Conservation (phyloP, 305 asterid species). For the Solanum aculeatissimum region DNA sequence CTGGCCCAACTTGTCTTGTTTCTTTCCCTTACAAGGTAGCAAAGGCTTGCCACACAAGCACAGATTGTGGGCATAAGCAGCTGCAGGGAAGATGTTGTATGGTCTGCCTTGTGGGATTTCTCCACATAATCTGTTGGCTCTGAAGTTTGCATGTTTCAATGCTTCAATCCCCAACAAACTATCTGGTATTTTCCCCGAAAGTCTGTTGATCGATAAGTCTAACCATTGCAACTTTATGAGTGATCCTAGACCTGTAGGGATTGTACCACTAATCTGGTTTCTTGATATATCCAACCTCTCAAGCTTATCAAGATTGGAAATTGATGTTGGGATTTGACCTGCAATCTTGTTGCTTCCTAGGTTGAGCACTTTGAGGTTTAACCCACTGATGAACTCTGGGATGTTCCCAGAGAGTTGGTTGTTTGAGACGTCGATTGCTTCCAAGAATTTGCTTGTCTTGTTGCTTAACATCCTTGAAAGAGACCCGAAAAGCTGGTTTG, state of each 20-base stretch:
- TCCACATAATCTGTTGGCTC: conserved; percentile 78
- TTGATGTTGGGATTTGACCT: conserved; percentile 62
- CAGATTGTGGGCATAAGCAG: conserved; percentile 66
- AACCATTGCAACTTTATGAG: conserved; percentile 65
- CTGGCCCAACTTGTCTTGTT: conserved; percentile 36
- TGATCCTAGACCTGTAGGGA: conserved; percentile 57
- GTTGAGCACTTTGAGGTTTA: conserved; percentile 48
- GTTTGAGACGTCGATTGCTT: conserved; percentile 53
- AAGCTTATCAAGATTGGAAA: conserved; percentile 47
- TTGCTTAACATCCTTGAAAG: conserved; percentile 33
- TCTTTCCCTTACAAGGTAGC: conserved; percentile 54
- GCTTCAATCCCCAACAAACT: conserved; percentile 46
- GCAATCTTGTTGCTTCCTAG: conserved; percentile 57
- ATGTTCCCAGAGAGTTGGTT: conserved; percentile 59
- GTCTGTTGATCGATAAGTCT: conserved; percentile 55
- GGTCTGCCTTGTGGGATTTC: conserved; percentile 83
- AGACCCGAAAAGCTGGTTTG: conserved; percentile 64
- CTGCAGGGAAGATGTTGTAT: conserved; percentile 43
- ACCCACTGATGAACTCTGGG: conserved; percentile 37
- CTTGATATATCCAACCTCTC: conserved; percentile 62
- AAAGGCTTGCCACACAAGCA: conserved; percentile 89
- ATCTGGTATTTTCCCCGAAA: conserved; percentile 59
- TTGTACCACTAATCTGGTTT: conserved; percentile 64
- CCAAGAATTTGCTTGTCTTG: conserved; percentile 48
- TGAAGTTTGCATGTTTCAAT: conserved; percentile 61